Percentiles rank a stretch among this genome's conserved stretches.
phyloP scores from a whole-genome alignment of 1,139 yeast species.

The Yamadazyma dushanensis region DNA sequence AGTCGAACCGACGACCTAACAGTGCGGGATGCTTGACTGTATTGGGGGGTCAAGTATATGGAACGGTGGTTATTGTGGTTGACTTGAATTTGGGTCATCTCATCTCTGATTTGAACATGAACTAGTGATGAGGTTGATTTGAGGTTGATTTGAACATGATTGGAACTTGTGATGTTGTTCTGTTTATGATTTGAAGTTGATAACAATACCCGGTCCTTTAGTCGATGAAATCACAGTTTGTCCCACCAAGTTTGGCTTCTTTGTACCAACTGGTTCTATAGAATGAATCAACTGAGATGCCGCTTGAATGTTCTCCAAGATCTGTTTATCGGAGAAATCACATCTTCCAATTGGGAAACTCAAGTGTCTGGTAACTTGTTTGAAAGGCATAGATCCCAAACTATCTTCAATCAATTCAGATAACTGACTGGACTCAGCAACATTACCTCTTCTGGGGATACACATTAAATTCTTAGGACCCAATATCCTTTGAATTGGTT shows the following conservation, averaged over 20 bases:
- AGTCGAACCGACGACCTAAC: too few species aligned
- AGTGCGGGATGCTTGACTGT: too few species aligned
- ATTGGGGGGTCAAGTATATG: too few species aligned
- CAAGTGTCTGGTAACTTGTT: conserved; percentile 63
- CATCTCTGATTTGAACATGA: too few species aligned
- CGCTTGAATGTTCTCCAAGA: conserved; percentile 68
- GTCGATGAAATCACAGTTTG: conserved; percentile 70
- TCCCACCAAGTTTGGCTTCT: conserved; percentile 71
- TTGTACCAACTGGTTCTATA: conserved; percentile 58
- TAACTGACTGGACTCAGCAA: conserved; percentile 59
- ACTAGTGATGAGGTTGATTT: too few species aligned
- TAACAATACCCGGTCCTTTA: conserved; percentile 77
- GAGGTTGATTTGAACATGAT: too few species aligned
- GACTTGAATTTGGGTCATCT: too few species aligned
- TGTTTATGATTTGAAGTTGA: conserved; percentile 42
- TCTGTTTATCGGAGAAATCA: conserved; percentile 73
- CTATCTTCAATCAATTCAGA: conserved; percentile 50
- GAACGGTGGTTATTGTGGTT: too few species aligned
- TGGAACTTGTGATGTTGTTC: too few species aligned
- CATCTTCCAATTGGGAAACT: conserved; percentile 78
- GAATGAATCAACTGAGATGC: conserved; percentile 65
- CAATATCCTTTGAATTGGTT: conserved; percentile 67
- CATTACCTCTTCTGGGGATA: conserved; percentile 81
- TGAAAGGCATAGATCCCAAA: conserved; percentile 69
- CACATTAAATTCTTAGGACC: conserved; percentile 96